A percentile compares a stretch with the other conserved stretches of the same genome.
These are phyloP conservation scores for Boeremia lycopersici DNA, from an alignment of 2,329 filamentous ascomycete genomes.

Conservation along the genomic window DNA sequence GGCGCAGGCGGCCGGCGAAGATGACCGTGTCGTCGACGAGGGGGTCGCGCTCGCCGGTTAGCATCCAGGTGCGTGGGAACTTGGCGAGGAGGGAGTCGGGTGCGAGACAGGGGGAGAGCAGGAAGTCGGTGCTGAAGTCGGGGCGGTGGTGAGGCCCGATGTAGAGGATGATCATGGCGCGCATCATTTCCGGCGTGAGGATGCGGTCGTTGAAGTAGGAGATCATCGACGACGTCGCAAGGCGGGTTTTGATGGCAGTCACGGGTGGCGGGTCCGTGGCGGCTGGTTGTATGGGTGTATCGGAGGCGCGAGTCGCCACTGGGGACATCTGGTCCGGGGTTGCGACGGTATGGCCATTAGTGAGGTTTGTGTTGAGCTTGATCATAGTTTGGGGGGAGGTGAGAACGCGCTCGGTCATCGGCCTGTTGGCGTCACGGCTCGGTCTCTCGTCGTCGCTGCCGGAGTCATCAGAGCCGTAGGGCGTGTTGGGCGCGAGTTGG, in stretches of 20 bases:
- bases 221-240: slow-evolving; percentile 95
- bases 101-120: slow-evolving; percentile 87
- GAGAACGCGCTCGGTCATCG: slow-evolving; percentile 34
- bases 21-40: slow-evolving; percentile 97
- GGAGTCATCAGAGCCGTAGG: slow-evolving; percentile 79
- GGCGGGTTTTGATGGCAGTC: slow-evolving; percentile 73
- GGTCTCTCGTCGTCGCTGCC: slow-evolving; percentile 52
- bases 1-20: slow-evolving; percentile 85
- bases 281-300: slow-evolving; percentile 29
- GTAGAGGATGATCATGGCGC: slow-evolving; percentile 98
- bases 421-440: slow-evolving; percentile 18
- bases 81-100: slow-evolving; percentile 80
- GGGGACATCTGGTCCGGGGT: slow-evolving; percentile 31
- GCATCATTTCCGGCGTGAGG: slow-evolving; percentile 96
- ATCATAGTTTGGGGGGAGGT: slow-evolving; percentile 45
- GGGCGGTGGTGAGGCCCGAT: slow-evolving; percentile 92
- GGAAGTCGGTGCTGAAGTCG: slow-evolving; percentile 88
- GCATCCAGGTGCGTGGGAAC: slow-evolving; percentile 94
- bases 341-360: slow-evolving; percentile 27
- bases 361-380: slow-evolving; percentile 35
- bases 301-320: slow-evolving; percentile 4
- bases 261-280: slow-evolving; percentile 45
- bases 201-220: slow-evolving; percentile 98
- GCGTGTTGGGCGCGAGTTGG: slow-evolving; percentile 78
- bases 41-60: slow-evolving; percentile 94